Percentiles rank a stretch among this genome's conserved stretches.
phyloP scores from a whole-genome alignment of 2,329 filamentous ascomycete genomes.

The Scedosporium dehoogii region DNA sequence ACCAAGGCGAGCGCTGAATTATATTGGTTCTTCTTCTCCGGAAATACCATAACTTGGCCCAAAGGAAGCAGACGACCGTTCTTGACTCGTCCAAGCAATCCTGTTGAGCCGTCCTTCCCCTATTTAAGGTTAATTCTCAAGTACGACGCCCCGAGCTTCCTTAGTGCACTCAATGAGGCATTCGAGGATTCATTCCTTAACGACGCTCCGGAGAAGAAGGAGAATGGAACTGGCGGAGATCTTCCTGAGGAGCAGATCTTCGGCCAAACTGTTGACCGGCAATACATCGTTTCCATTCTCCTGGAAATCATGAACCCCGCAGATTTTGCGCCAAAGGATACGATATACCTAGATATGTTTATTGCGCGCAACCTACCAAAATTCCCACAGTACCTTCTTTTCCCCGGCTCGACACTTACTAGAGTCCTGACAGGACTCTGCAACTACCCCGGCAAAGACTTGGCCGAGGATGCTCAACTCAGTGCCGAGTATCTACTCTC shows the following conservation, averaged over 20 bases:
- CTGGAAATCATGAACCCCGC: constrained; percentile 77
- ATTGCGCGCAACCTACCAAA: constrained; percentile 92
- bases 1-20: constrained; percentile 73
- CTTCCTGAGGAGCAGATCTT: constrained; percentile 57
- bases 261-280: constrained; percentile 68
- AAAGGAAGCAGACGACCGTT: constrained; percentile 51
- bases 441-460: constrained; percentile 66
- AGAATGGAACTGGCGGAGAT: constrained; percentile 42
- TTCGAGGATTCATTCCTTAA: constrained; percentile 95
- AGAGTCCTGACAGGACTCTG: constrained; percentile 75
- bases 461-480: constrained; percentile 91
- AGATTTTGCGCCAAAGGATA: constrained; percentile 70
- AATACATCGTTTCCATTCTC: constrained; percentile 85
- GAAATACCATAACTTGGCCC: constrained; percentile 67
- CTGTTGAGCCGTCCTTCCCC: constrained; percentile 66
- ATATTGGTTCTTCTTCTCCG: constrained; percentile 90
- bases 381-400: constrained; percentile 88
- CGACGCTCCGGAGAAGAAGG: constrained; percentile 55
- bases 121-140: constrained; percentile 76
- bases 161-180: constrained; percentile 92
- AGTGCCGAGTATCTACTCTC: constrained; percentile 93
- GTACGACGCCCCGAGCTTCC: constrained; percentile 83
- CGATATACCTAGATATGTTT: constrained; percentile 97
- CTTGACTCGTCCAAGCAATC: constrained; percentile 44
- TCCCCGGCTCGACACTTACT: constrained; percentile 78